Base-by-base conservation (phyloP, 2,329 filamentous ascomycete genomes). In the Xylaria polymorpha region DNA sequence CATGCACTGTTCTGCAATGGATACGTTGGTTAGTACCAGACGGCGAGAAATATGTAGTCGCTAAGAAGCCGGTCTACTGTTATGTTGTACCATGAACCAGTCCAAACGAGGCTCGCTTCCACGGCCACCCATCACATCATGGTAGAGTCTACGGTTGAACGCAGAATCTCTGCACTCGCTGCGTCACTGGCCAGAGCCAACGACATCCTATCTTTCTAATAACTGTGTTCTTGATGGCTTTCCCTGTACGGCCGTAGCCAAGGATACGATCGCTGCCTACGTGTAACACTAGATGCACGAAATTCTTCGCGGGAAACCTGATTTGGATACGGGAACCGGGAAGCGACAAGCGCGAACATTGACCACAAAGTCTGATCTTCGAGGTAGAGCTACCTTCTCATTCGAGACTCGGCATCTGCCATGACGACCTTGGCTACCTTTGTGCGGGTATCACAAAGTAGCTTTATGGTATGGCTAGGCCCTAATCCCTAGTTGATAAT, bases 161-260 rank as follows among this genome's bases (percentile, higher is more conserved):
- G 62, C 61, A 67, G 61, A 18, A 63, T 62, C 56, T 68, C 22
- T 53, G 37, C 32, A 39, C 25, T 61, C 15, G n/a, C 55, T 20
- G 53, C 41, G 25, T 18, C 20, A 46, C 43, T 35, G n/a, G 46
- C 37, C 20, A 8, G 50, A 55, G 12, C n/a, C 25, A 59, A 59
- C 18, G 55, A 39, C 18, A 58, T 44, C 37, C 15, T 53, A 35
- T 14, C 50, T n/a, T 14, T 48, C 35, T 4, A 25, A 20, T 18
- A 44, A 46, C 29, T 37, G 41, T 53, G 32, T 14, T 50, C 37
- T 60, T 20, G 12, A 61, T 37, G 29, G 22, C 41, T 41, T 44
- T 61, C 61, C 50, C 61, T 68, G 37, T 73, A 73, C 72, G 72
- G 72, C 72, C 72, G 72, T 72, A 73, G 53, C 37, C 22, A 63